phyloP scores from a whole-genome alignment of 2,329 filamentous ascomycete species.

The Tolypocladium amazonense region DNA sequence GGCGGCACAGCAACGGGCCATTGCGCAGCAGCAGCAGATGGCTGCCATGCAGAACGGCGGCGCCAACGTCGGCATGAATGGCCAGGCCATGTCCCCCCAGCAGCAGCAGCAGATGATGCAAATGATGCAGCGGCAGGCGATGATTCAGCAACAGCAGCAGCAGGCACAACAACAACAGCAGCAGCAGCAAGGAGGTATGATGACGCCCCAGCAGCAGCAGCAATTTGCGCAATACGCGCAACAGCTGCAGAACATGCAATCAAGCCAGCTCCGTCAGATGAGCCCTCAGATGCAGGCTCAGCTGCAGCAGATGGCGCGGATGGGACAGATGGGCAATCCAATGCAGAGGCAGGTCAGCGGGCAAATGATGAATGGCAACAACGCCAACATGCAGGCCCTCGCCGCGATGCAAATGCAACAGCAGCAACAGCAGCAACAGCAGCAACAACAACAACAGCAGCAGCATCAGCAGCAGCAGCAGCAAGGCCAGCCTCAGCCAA shows the following conservation, averaged over 20 bases:
- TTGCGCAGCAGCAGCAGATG: conserved; percentile 35
- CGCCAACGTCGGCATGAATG: conserved; percentile 24
- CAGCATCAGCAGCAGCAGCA: conserved; percentile 19
- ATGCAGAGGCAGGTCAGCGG: conserved; percentile 25
- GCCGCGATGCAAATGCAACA: conserved; percentile 25
- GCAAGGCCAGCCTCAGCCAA: conserved; percentile 21
- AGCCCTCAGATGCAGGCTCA: conserved; percentile 27
- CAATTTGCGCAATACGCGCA: conserved; percentile 32
- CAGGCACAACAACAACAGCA: conserved; percentile 4
- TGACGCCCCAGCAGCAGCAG: conserved; percentile 29
- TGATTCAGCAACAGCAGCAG: conserved; percentile 29
- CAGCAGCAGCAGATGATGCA: conserved; percentile 27
- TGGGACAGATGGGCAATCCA: conserved; percentile 25
- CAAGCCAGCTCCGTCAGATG: conserved; percentile 23
- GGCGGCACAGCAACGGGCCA: conserved; percentile 34
- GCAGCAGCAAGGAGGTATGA: conserved; percentile 26
- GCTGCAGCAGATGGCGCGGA: conserved; percentile 26
- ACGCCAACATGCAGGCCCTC: conserved; percentile 27
- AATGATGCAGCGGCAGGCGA: conserved; percentile 25
- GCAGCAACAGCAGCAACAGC: conserved; percentile 21
- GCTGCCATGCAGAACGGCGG: conserved; percentile 27
- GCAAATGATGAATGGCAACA: conserved; percentile 30
- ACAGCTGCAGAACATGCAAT: conserved; percentile 3
- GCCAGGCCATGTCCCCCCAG: conserved; percentile 23
- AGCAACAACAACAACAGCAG: conserved; percentile 19